Conservation (phyloP, 495 filamentous ascomycete genomes). For the Penicillium paradoxum region DNA sequence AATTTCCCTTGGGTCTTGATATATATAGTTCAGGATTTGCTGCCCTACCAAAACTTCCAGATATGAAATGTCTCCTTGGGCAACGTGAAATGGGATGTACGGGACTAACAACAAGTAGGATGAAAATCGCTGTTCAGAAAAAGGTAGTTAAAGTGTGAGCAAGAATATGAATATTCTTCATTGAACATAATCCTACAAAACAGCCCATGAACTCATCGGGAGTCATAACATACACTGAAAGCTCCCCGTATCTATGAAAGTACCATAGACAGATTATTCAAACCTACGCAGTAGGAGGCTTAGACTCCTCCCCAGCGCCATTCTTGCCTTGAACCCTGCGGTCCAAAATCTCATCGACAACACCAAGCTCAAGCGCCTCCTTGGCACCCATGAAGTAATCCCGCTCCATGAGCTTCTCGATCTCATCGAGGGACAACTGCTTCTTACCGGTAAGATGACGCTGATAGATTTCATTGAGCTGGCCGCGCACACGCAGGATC, state of each 20-base stretch:
- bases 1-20: background rate
- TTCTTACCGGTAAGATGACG: conserved; percentile 70
- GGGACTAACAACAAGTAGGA: no score
- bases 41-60: no score
- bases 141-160: no score
- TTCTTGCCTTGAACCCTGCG: conserved; percentile 43
- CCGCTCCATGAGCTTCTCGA: conserved; percentile 93
- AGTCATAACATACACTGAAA: background rate
- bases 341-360: conserved; percentile 84
- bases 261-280: background rate
- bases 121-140: no score
- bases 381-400: conserved; percentile 89
- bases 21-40: no score
- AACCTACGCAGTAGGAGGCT: conserved; percentile 17
- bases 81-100: no score
- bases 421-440: conserved; percentile 63
- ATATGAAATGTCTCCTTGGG: no score
- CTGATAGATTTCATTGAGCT: conserved; percentile 87
- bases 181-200: no score
- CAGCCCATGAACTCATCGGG: background rate
- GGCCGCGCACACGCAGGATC: conserved; percentile 78
- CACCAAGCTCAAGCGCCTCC: conserved; percentile 83
- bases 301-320: conserved; percentile 18
- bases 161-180: no score
- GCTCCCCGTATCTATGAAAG: background rate